phyloP scores from a whole-genome alignment of 2,329 filamentous ascomycete species.

The Didymella segeticola region DNA sequence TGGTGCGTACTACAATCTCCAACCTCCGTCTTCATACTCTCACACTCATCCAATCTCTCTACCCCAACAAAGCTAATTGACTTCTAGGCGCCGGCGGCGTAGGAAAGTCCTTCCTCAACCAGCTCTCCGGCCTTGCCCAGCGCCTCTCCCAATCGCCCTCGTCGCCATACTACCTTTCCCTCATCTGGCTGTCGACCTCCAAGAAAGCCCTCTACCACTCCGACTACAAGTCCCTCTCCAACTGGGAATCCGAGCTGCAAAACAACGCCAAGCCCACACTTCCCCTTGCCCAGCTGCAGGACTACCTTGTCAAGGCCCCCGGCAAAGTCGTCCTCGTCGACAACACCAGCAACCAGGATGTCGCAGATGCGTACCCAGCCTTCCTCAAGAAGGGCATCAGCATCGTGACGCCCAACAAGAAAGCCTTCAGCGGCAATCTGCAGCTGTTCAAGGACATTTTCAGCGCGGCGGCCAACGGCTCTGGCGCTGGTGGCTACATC shows the following conservation, averaged over 20 bases:
- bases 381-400: conserved; percentile 84
- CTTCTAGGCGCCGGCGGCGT: conserved; percentile 84
- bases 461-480: conserved; percentile 69
- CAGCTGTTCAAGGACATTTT: conserved; percentile 90
- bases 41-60: not conserved
- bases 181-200: conserved; percentile 86
- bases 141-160: conserved; percentile 60
- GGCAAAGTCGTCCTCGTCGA: conserved; percentile 85
- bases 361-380: conserved; percentile 82
- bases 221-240: conserved; percentile 72
- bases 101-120: conserved; percentile 86
- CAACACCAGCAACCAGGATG: conserved; percentile 89
- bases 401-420: conserved; percentile 98
- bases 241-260: conserved; percentile 67
- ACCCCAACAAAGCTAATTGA: not conserved
- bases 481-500: conserved; percentile 72
- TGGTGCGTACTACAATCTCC: conserved; percentile 36
- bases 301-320: conserved; percentile 79
- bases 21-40: not conserved
- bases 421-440: conserved; percentile 86
- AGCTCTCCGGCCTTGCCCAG: conserved; percentile 72
- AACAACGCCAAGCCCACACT: conserved; percentile 70
- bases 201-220: conserved; percentile 79
- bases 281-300: conserved; percentile 71
- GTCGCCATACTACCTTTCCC: conserved; percentile 72